phyloP scores from a whole-genome alignment of 257 asterid species.

The Fraxinus quadrangulata region DNA sequence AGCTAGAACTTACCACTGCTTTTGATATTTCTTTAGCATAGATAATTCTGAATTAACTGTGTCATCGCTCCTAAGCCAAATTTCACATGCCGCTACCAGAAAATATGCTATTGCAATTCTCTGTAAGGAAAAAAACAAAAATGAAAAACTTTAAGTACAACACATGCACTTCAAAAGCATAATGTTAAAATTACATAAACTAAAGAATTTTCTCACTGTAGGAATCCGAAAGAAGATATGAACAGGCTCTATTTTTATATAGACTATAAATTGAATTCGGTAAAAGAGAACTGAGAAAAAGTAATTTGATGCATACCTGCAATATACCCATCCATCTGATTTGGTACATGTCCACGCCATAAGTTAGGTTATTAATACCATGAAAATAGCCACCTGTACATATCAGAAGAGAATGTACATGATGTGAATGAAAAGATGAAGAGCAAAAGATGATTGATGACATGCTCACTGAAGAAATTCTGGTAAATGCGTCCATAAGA shows the following conservation, averaged over 20 bases:
- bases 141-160: background rate
- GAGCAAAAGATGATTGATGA: background rate
- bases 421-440: conserved; percentile 1
- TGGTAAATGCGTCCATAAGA: background rate
- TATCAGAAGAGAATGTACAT: conserved; percentile 5
- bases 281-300: background rate
- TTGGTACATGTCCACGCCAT: conserved; percentile 56
- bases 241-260: background rate
- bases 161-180: conserved; percentile 3
- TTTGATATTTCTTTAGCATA: conserved; percentile 56
- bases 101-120: conserved; percentile 64
- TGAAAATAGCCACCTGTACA: conserved; percentile 64
- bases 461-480: conserved; percentile 7
- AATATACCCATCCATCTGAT: conserved; percentile 71
- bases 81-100: conserved; percentile 61
- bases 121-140: conserved; percentile 27
- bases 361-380: conserved; percentile 49
- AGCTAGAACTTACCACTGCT: conserved; percentile 59
- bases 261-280: background rate
- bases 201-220: background rate
- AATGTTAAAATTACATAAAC: background rate
- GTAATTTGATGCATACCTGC: conserved; percentile 43
- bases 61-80: conserved; percentile 65
- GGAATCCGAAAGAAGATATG: background rate
- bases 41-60: conserved; percentile 53